Conservation (phyloP, 345 rosid genomes). For the Nephelium lappaceum region DNA sequence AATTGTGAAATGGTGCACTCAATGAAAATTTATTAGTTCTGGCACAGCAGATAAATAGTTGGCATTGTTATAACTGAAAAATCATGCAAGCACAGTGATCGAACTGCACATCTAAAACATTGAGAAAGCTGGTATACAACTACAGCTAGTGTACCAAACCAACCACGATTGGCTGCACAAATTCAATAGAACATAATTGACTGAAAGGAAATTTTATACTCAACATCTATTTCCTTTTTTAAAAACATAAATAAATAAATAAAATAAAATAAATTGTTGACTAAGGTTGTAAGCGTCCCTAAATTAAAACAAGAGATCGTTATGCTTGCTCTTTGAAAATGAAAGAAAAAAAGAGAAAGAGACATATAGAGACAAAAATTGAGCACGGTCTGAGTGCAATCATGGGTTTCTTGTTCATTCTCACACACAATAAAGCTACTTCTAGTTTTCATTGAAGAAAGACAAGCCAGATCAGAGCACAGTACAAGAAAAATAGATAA, state of each 20-base stretch:
- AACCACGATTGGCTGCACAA: background rate
- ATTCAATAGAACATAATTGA: background rate
- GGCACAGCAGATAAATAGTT: background rate
- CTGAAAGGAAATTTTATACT: background rate
- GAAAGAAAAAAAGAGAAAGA: background rate
- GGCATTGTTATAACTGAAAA: background rate
- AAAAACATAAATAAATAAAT: too few relatives aligned
- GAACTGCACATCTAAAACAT: background rate
- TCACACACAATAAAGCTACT: background rate
- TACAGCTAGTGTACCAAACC: background rate
- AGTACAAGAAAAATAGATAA: background rate
- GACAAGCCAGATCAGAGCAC: background rate
- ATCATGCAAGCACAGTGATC: background rate
- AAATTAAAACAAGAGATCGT: background rate
- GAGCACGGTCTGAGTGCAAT: background rate
- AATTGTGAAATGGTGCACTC: background rate
- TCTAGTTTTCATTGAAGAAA: background rate
- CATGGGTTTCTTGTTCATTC: background rate
- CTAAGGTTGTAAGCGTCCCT: background rate
- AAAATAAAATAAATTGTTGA: background rate
- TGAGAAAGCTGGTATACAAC: too few relatives aligned
- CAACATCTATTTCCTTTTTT: background rate
- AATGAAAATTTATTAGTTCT: background rate
- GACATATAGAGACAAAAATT: background rate
- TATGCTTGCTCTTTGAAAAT: background rate